Conservation (phyloP, 805 yeast genomes). For the Tetrapisispora phaffii region DNA sequence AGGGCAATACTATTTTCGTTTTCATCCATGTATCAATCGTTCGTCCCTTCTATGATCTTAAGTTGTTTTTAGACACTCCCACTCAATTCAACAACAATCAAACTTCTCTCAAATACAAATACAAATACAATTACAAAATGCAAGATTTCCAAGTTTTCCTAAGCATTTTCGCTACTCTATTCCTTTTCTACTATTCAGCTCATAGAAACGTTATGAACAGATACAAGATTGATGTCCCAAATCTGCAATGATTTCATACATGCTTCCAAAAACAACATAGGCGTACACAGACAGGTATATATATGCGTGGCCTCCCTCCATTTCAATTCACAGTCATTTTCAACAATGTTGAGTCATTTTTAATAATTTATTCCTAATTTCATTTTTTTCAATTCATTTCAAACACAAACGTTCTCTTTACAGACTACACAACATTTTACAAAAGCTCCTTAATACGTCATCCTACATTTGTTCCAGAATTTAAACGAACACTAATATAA, state of each 20-base stretch:
- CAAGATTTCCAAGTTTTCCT: conserved; percentile 22
- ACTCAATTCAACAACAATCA: too few relatives aligned
- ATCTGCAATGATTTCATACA: conserved; percentile 9
- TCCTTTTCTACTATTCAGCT: conserved; percentile 19
- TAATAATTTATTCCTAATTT: not conserved
- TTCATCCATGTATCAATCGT: too few relatives aligned
- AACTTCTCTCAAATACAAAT: too few relatives aligned
- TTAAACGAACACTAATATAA: too few relatives aligned
- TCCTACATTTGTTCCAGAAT: too few relatives aligned
- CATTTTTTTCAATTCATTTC: not conserved
- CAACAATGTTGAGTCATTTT: not conserved
- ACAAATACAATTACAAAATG: conserved; percentile 9
- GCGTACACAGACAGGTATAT: not conserved
- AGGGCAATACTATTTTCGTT: too few relatives aligned
- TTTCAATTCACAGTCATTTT: not conserved
- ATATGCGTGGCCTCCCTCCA: not conserved
- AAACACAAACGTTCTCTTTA: not conserved
- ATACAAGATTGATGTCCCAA: conserved; percentile 21
- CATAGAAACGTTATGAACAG: conserved; percentile 23
- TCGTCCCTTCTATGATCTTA: too few relatives aligned
- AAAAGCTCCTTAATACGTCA: too few relatives aligned
- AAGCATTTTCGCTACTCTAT: conserved; percentile 19
- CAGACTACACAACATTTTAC: too few relatives aligned
- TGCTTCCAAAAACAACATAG: too few relatives aligned
- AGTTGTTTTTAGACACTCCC: too few relatives aligned